A percentile compares a stretch with the other conserved stretches of the same genome.
phyloP scores from a whole-genome alignment of 202 grass and related monocot species.

The Zoysia matrella region DNA sequence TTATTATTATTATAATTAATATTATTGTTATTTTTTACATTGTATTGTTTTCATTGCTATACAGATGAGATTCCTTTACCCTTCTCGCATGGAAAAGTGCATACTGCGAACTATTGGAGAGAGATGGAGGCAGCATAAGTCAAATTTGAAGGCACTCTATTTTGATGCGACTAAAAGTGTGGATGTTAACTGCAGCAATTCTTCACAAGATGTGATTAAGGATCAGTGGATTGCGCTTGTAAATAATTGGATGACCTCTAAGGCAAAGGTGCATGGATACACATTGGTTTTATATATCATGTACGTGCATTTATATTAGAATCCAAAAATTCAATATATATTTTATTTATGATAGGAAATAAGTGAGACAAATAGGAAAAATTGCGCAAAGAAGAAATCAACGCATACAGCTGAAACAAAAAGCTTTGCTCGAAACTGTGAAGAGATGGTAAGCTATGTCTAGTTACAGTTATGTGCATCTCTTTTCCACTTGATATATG shows the following conservation, averaged over 20 bases:
- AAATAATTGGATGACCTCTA: background rate
- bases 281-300: background rate
- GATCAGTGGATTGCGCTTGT: constrained; percentile 8
- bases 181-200: constrained; percentile 13
- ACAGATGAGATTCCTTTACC: constrained; percentile 28
- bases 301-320: too few relatives aligned
- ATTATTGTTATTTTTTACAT: too few relatives aligned
- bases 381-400: background rate
- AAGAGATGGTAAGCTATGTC: constrained; percentile 16
- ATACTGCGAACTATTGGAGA: constrained; percentile 23
- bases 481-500: background rate
- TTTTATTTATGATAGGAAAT: background rate
- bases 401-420: constrained; percentile 16
- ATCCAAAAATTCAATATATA: too few relatives aligned
- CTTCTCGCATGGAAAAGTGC: constrained; percentile 12
- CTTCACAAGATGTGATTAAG: background rate
- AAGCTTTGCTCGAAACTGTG: background rate
- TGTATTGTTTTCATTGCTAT: background rate
- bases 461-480: background rate
- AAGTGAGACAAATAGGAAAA: constrained; percentile 1
- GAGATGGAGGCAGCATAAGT: constrained; percentile 38
- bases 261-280: background rate
- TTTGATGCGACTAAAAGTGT: constrained; percentile 25
- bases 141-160: constrained; percentile 3
- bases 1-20: too few relatives aligned